Evolutionary conservation across 805 yeast genomes (phyloP).

Genomic region (Suhomyces sp.): DNA sequence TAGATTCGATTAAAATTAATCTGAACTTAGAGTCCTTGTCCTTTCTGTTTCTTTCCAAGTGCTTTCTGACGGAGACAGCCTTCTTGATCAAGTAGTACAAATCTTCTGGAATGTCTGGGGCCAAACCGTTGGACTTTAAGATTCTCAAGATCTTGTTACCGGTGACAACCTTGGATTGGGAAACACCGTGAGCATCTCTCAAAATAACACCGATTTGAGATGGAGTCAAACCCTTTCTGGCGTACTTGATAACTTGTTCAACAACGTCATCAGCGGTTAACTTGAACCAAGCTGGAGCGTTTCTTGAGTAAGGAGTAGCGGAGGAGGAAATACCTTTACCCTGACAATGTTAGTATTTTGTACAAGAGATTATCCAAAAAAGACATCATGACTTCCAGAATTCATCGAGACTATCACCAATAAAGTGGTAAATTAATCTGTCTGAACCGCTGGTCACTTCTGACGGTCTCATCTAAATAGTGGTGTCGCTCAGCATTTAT

Average conservation of each 20-base stretch:
- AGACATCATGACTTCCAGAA: background rate
- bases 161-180: slow-evolving; percentile 95
- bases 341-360: slow-evolving; percentile 49
- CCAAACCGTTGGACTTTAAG: slow-evolving; percentile 98
- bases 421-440: background rate
- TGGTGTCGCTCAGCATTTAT: slow-evolving; percentile 49
- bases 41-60: slow-evolving; percentile 99
- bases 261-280: slow-evolving; percentile 90
- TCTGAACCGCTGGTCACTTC: background rate
- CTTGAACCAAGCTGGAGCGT: slow-evolving; percentile 99
- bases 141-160: slow-evolving; percentile 99
- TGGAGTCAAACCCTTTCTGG: slow-evolving; percentile 99
- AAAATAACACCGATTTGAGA: slow-evolving; percentile 99
- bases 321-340: slow-evolving; percentile 99
- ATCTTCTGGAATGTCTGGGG: slow-evolving; percentile 99
- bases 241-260: slow-evolving; percentile 98
- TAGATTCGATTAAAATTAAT: slow-evolving; percentile 98
- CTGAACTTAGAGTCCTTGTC: slow-evolving; percentile 99
- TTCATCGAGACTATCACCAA: background rate
- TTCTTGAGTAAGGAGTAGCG: slow-evolving; percentile 98
- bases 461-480: slow-evolving; percentile 12
- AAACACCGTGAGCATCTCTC: slow-evolving; percentile 99
- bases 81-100: slow-evolving; percentile 98
- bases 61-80: slow-evolving; percentile 99
- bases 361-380: background rate